Conservation (phyloP, 805 yeast species). For the Pichia californica region DNA sequence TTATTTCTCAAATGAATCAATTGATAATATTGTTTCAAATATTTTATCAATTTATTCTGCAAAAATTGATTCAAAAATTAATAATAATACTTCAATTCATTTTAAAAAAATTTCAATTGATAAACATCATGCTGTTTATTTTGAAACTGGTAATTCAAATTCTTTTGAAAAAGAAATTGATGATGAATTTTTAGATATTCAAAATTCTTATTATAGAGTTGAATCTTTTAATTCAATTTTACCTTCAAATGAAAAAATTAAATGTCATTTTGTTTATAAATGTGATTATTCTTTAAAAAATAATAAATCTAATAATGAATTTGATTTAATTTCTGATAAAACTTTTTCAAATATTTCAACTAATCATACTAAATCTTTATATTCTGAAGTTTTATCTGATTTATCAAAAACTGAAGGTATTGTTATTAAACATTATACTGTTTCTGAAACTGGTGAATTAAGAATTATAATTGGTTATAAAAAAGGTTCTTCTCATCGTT, state of each 20-base stretch:
- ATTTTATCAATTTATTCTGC: slow-evolving; percentile 89
- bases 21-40: slow-evolving; percentile 73
- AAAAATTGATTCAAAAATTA: slow-evolving; percentile 79
- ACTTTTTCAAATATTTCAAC: slow-evolving; percentile 76
- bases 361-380: slow-evolving; percentile 68
- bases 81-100: slow-evolving; percentile 45
- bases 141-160: slow-evolving; percentile 56
- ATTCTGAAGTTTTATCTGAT: slow-evolving; percentile 62
- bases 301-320: slow-evolving; percentile 10
- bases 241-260: slow-evolving; percentile 39
- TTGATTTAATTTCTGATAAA: slow-evolving; percentile 67
- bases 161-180: slow-evolving; percentile 74
- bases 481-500: slow-evolving; percentile 77
- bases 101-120: slow-evolving; percentile 59
- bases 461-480: slow-evolving; percentile 85
- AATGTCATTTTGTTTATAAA: slow-evolving; percentile 78
- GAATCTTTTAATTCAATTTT: slow-evolving; percentile 73
- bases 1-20: slow-evolving; percentile 81
- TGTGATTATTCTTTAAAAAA: slow-evolving; percentile 31
- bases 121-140: slow-evolving; percentile 84
- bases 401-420: slow-evolving; percentile 83
- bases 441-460: slow-evolving; percentile 75
- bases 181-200: slow-evolving; percentile 62
- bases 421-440: slow-evolving; percentile 78
- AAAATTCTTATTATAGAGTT: slow-evolving; percentile 49